Evolutionary conservation across 495 filamentous ascomycete genomes (phyloP), one percentile per base, ranked within the genome.

Genomic region (Melanomma pulvis-pyrius): DNA sequence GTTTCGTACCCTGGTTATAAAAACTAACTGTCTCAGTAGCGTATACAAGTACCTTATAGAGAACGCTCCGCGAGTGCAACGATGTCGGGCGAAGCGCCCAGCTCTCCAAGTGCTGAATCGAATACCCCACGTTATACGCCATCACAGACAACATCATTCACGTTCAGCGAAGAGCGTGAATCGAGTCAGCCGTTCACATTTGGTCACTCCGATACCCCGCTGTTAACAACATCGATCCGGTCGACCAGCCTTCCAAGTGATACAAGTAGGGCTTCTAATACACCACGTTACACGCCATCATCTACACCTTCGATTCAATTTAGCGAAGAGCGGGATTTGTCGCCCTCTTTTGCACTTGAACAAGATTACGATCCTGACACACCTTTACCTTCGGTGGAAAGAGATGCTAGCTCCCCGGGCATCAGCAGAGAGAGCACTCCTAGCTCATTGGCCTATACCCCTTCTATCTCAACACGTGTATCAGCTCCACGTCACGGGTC

Each of bases 381-480:
- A 1, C 59, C 65, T 46, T 47, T 63, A 41, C 65, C 65, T 17
- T 63, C 59, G 0, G 48, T 69, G 36, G 65, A 69, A 41, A 34
- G 49, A 41, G 58, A 48, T 15, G 9, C 29, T 12, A 21, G 22
- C 9, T 46, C 34, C 3, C 8, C 48, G 22, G 34, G 22, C 36
- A 57, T 6, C 17, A 44, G 44, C 28, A 39, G 22, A 17, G 21
- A 51, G 4, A 49, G 19, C 44, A 58, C 32, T 51, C 51, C 57
- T 1, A 49, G 7, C 8, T 49, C 50, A 55, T 28, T 32, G 26
- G 1, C 36, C 1, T 51, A 50, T 28, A 59, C 62, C 9, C 54
- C 53, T 19, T 58, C 62, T 5, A 29, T 25, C 21, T 51, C 62
- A 22, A 34, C 41, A 2, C 52, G 49, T 8, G 30, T 9, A 19